Evolutionary conservation across 2,329 filamentous ascomycete species (phyloP).

Genomic region (Colletotrichum falcatum): DNA sequence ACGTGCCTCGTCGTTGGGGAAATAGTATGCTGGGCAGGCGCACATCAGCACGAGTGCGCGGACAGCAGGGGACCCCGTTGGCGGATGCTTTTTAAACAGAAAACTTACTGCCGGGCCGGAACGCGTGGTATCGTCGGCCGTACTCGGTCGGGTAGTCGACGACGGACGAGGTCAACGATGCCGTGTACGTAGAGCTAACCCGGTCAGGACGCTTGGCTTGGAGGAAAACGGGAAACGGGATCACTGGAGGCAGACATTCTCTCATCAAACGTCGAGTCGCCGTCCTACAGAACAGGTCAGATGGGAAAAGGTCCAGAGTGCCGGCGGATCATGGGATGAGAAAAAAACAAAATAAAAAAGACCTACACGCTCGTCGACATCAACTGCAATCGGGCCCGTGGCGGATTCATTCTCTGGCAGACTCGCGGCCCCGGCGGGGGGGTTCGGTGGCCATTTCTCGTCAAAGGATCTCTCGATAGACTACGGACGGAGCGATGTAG

Average conservation of each 20-base stretch:
- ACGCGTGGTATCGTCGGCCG: conserved; percentile 36
- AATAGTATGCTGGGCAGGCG: conserved; percentile 43
- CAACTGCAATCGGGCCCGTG: not conserved
- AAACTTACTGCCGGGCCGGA: conserved; percentile 26
- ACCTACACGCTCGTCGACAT: not conserved
- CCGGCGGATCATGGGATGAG: not conserved
- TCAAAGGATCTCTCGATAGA: too few species aligned
- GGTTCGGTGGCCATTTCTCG: not conserved
- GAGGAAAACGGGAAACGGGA: too few species aligned
- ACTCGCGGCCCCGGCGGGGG: not conserved
- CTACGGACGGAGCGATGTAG: too few species aligned
- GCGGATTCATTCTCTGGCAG: not conserved
- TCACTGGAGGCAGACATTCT: not conserved
- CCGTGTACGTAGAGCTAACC: conserved; percentile 10
- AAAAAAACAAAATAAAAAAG: too few species aligned
- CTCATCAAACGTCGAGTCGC: conserved; percentile 3
- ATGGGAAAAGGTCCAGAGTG: not conserved
- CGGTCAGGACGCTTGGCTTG: not conserved
- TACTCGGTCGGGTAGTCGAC: conserved; percentile 34
- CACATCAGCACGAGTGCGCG: not conserved
- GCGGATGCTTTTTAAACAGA: too few species aligned
- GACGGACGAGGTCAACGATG: conserved; percentile 22
- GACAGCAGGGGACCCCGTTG: too few species aligned
- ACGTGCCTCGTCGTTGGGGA: conserved; percentile 52
- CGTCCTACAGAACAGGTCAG: not conserved